Conservation (phyloP, 768 basidiomycete species). For the Boletus pseudo-olivaceus region DNA sequence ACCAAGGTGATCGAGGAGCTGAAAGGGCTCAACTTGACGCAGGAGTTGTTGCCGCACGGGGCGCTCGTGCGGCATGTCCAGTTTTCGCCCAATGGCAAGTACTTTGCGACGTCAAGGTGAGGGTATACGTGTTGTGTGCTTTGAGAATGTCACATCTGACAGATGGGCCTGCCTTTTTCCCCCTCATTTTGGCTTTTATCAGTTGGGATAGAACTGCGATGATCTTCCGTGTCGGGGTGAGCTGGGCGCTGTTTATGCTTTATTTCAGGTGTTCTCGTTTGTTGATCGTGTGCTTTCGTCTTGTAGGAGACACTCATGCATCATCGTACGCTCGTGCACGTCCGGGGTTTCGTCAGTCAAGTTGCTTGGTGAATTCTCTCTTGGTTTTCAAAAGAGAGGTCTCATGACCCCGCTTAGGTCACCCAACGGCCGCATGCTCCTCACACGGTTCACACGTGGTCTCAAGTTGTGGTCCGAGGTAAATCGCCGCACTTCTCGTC, state of each 20-base stretch:
- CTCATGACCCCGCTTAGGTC: conserved; percentile 33
- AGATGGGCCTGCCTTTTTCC: background rate
- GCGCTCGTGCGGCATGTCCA: conserved; percentile 54
- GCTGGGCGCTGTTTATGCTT: conserved; percentile 1
- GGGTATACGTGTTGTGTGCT: background rate
- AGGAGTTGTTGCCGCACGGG: conserved; percentile 40
- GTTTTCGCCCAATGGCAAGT: conserved; percentile 54
- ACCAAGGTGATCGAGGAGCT: conserved; percentile 39
- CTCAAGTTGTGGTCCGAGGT: conserved; percentile 55
- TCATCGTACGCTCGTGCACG: conserved; percentile 47
- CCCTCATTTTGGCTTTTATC: background rate
- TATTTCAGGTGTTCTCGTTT: background rate
- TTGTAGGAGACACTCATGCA: conserved; percentile 38
- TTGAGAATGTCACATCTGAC: background rate
- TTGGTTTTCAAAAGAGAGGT: background rate
- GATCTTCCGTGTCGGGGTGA: conserved; percentile 44
- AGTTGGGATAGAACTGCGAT: conserved; percentile 51
- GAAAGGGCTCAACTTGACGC: conserved; percentile 34
- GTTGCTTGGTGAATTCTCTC: conserved; percentile 42
- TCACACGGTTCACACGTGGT: conserved; percentile 46
- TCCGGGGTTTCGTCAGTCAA: conserved; percentile 50
- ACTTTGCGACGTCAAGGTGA: conserved; percentile 52
- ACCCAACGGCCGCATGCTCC: conserved; percentile 41
- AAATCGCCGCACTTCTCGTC: background rate
- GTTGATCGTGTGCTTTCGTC: background rate